Percentiles rank a stretch among this genome's conserved stretches.
These are phyloP conservation scores for Penicillium fuscoglaucum DNA, from an alignment of 2,329 filamentous ascomycete genomes.

Conservation along the genomic window DNA sequence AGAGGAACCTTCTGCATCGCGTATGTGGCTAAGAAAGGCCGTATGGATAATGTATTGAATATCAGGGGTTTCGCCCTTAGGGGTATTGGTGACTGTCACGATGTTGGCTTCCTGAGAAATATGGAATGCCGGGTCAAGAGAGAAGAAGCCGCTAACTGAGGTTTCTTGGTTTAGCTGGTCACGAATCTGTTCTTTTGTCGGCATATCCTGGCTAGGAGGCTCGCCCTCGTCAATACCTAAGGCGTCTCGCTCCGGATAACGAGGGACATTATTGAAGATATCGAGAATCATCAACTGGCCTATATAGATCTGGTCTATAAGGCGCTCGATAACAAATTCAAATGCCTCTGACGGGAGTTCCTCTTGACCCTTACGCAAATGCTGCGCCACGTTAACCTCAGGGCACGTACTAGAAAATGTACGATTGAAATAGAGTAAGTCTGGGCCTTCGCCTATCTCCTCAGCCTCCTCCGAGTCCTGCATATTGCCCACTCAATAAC, in stretches of 20 bases:
- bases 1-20: not conserved
- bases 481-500: conserved; percentile 16
- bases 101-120: conserved; percentile 7
- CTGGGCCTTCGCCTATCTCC: conserved; percentile 11
- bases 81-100: conserved; percentile 17
- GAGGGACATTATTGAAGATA: not conserved
- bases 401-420: conserved; percentile 10
- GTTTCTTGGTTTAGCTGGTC: conserved; percentile 17
- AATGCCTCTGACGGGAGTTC: conserved; percentile 4
- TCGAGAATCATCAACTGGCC: conserved; percentile 17
- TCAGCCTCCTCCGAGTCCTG: not conserved
- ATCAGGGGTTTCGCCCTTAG: conserved; percentile 8
- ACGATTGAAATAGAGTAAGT: conserved; percentile 20
- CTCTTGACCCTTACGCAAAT: not conserved
- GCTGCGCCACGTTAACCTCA: not conserved
- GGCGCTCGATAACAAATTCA: conserved; percentile 8
- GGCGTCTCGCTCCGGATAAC: conserved; percentile 3
- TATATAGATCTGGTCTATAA: conserved; percentile 6
- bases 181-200: conserved; percentile 12
- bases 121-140: conserved; percentile 7
- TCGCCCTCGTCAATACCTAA: conserved; percentile 18
- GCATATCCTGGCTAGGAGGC: conserved; percentile 1
- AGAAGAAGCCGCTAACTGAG: conserved; percentile 11
- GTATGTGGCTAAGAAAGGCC: conserved; percentile 15
- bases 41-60: conserved; percentile 20